Base-by-base conservation (phyloP, 495 filamentous ascomycete genomes). In the Penicillium simplicissimum region DNA sequence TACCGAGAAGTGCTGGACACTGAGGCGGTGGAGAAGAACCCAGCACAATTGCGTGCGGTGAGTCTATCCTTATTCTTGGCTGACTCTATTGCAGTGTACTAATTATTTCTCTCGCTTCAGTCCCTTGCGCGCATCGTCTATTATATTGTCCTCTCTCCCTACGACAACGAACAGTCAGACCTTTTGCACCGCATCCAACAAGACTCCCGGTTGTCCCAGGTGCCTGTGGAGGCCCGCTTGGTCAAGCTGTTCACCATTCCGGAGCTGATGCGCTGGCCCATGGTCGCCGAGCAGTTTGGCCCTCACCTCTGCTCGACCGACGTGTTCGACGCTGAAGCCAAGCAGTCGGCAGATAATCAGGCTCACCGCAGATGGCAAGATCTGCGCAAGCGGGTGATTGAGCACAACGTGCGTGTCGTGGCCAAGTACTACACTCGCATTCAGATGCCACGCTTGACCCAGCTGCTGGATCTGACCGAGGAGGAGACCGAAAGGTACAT, bases 391-490 rank as follows among this genome's bases (percentile, higher is more conserved):
- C 92, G 95, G 35, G 95, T 98, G 57, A 98, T 98, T 69, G 95
- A 98, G 79, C 95, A 98, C 78, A 98, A 98, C 68, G 95, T 98
- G 45, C 90, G 95, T 42, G 95, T 98, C 8, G 85, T 98, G 11
- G 95, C 96, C 69, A 96, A 96, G 72, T 98, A 98, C 84, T 98
- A 98, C 81, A 98, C 96, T 8, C 91, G 95, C 63, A 96, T 98
- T 74, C 86, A 88, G 73, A 92, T 97, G 84, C 84, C 87, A 59
- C 90, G 95, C 36, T 78, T 98, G 58, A 96, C 91, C 14, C 81
- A 93, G 72, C 84, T 98, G 25, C 82, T 98, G 62, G 96, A 98
- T 72, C 81, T 98, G 60, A 90, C 87, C 25, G 91, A 96, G 74
- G 90, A 94, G 51, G 95, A 98, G 83, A 97, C 95, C 15, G 95